Conservation (phyloP, 805 yeast genomes). For the Saccharomycopsis guyanensis region DNA sequence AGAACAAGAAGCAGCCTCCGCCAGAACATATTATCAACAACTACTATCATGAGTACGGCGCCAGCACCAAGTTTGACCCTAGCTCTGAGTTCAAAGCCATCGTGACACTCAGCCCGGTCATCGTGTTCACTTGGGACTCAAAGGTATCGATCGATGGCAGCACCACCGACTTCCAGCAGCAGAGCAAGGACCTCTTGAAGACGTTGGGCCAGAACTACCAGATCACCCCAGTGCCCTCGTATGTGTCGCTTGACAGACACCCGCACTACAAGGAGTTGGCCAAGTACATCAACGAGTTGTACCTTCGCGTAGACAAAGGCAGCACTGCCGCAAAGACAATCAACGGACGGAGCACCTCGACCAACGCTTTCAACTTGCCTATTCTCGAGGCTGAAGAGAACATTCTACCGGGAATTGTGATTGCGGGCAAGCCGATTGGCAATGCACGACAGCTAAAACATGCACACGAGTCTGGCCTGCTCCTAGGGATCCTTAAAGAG, state of each 20-base stretch:
- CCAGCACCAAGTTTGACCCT: conserved; percentile 9
- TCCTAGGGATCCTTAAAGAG: conserved; percentile 9
- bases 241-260: conserved; percentile 18
- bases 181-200: conserved; percentile 10
- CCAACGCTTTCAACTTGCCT: conserved; percentile 6
- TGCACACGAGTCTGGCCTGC: conserved; percentile 13
- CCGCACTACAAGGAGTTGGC: conserved; percentile 20
- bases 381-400: conserved; percentile 13
- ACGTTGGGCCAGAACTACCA: conserved; percentile 18
- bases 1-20: neutral
- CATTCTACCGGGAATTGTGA: conserved; percentile 19
- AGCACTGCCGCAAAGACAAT: conserved; percentile 1
- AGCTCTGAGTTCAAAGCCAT: conserved; percentile 20
- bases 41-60: neutral
- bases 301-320: conserved; percentile 11
- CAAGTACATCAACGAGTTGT: conserved; percentile 17
- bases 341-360: neutral
- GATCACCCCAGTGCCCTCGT: conserved; percentile 21
- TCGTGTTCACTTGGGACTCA: conserved; percentile 20
- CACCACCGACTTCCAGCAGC: neutral
- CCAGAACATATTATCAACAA: no score
- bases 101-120: conserved; percentile 18
- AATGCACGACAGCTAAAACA: conserved; percentile 17
- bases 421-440: conserved; percentile 21
- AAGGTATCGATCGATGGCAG: conserved; percentile 6